phyloP scores from a whole-genome alignment of 2,329 filamentous ascomycete species.

The Lachnum nothofagi region DNA sequence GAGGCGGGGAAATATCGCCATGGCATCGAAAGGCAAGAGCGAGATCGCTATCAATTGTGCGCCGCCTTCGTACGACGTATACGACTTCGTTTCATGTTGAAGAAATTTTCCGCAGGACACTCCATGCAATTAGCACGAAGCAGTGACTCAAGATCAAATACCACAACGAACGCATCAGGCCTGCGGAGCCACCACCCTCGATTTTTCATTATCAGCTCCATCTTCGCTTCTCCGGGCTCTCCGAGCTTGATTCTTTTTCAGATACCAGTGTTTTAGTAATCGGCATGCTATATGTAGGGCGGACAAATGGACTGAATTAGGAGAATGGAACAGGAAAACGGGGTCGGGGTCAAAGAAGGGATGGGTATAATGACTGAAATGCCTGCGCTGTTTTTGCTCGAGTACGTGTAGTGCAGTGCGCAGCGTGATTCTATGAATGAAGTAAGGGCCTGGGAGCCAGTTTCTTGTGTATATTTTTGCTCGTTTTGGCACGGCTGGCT shows the following conservation, averaged over 20 bases:
- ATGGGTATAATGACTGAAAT: neutral
- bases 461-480: conserved; percentile 21
- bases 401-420: neutral
- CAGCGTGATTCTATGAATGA: neutral
- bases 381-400: neutral
- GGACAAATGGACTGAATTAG: neutral
- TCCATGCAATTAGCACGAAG: neutral
- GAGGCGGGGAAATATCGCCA: neutral
- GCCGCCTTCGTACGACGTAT: conserved; percentile 6
- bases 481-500: conserved; percentile 16
- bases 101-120: neutral
- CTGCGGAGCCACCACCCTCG: neutral
- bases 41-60: neutral
- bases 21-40: neutral
- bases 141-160: neutral
- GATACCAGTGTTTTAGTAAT: conserved; percentile 17
- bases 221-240: conserved; percentile 2
- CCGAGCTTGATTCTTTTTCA: conserved; percentile 7
- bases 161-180: neutral
- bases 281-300: neutral
- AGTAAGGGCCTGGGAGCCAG: neutral
- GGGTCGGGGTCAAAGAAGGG: neutral
- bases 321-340: neutral
- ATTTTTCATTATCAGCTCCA: conserved; percentile 4
- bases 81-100: conserved; percentile 8